Evolutionary conservation across 2,329 filamentous ascomycete species (phyloP), one percentile per base, ranked within the genome.

Genomic region (Colletotrichum sp.): DNA sequence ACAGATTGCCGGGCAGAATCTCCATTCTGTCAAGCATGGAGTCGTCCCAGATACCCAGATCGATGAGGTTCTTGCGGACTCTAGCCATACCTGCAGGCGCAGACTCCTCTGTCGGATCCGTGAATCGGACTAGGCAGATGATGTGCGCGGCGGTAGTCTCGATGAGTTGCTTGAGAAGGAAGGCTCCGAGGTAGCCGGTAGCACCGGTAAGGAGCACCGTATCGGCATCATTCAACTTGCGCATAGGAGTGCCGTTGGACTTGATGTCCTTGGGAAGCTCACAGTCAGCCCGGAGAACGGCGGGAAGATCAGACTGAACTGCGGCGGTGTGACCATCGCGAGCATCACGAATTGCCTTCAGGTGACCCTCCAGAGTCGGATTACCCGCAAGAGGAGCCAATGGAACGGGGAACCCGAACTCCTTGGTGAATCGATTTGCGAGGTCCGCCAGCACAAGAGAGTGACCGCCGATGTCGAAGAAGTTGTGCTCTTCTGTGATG

Each of bases 401-500:
- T 4, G 94, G 93, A 2, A 96, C 90, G 1, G 92, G 90, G 82
- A 96, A 94, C 6, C 94, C 94, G 80, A 95, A 95, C 0, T 89
- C 90, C 75, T 91, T 91, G 0, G 93, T 92, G 16, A 96, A 83
- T 39, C 92, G 91, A 30, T 92, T 92, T n/a, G 94, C 92, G 30
- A 96, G 88, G 76, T 95, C 93, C 1, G 95, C 95, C n/a, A 96
- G 90, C 3, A 92, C 92, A 69, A 96, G 86, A 0, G 94, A 96
- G 83, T 96, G 95, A 0, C 95, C 95, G 44, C 95, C 95, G 3
- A 96, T 87, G 76, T 96, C 95, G 81, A 96, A 96, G 84, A 96
- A 96, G 82, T 93, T 93, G 82, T 95, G 93, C 77, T 95, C 92
- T 3, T 87, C 90, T 81, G 93, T 94, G 28, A 96, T 90, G 24